These are phyloP conservation scores for Neoboletus brunneissimus DNA, from an alignment of 768 basidiomycete genomes.

Conservation along the genomic window DNA sequence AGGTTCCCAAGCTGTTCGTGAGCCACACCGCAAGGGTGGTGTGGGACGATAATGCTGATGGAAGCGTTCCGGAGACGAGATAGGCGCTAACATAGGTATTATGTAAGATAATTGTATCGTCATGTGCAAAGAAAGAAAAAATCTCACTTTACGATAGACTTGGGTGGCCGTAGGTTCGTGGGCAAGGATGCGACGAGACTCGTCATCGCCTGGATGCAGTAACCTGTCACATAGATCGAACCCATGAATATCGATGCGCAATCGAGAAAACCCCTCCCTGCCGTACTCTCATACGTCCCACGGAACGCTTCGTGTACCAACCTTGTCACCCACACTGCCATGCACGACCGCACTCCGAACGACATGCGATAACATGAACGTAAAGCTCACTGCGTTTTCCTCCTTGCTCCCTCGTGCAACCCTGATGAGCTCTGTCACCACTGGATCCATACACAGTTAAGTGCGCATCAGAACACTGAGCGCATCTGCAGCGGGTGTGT, in stretches of 20 bases:
- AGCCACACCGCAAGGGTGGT: no score
- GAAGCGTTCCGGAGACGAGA: constrained; percentile 66
- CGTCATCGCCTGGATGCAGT: constrained; percentile 65
- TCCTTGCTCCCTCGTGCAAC: constrained; percentile 63
- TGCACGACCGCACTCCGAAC: constrained; percentile 55
- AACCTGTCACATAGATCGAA: constrained; percentile 42
- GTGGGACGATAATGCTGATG: constrained; percentile 60
- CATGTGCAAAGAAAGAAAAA: neutral
- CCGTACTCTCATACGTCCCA: constrained; percentile 61
- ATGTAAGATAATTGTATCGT: constrained; percentile 1
- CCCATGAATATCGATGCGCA: neutral
- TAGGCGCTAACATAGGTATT: constrained; percentile 42
- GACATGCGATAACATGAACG: constrained; percentile 75
- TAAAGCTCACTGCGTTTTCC: constrained; percentile 69
- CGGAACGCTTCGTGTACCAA: constrained; percentile 77
- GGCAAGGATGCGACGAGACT: constrained; percentile 62
- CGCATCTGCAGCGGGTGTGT: constrained; percentile 78
- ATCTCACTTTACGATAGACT: constrained; percentile 64
- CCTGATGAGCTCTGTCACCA: constrained; percentile 83
- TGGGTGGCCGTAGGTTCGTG: constrained; percentile 58
- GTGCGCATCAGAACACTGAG: constrained; percentile 88
- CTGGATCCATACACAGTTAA: constrained; percentile 88
- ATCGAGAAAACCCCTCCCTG: fast-evolving
- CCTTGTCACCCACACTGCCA: constrained; percentile 74
- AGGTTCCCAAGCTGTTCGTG: no score